Conservation (phyloP, 768 basidiomycete genomes). For the Suillus hirtellus region DNA sequence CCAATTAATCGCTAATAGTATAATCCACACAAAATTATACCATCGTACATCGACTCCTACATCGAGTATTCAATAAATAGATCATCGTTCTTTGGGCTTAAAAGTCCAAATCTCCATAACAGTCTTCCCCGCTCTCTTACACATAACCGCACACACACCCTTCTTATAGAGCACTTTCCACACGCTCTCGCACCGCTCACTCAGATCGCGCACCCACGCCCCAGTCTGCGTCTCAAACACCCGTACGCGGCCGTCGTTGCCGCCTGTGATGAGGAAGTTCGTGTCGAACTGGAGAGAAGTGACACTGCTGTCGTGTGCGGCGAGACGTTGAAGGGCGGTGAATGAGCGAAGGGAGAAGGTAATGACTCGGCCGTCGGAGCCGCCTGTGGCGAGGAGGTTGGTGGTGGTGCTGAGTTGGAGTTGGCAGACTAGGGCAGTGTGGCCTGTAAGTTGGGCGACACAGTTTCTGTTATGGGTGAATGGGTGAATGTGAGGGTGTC, state of each 20-base stretch:
- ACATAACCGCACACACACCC: slow-evolving; percentile 78
- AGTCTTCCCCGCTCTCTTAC: slow-evolving; percentile 77
- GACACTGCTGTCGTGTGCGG: slow-evolving; percentile 87
- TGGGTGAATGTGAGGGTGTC: neutral
- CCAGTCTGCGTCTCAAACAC: slow-evolving; percentile 72
- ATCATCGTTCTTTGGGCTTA: slow-evolving; percentile 41
- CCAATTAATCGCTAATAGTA: neutral
- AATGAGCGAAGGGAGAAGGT: slow-evolving; percentile 57
- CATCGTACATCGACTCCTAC: neutral
- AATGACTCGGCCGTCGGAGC: slow-evolving; percentile 85
- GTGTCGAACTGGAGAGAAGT: slow-evolving; percentile 87
- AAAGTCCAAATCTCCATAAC: slow-evolving; percentile 88
- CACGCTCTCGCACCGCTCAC: slow-evolving; percentile 74
- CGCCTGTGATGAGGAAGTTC: slow-evolving; percentile 78
- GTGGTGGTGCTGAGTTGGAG: slow-evolving; percentile 68
- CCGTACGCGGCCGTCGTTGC: slow-evolving; percentile 82
- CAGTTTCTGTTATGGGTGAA: slow-evolving; percentile 54
- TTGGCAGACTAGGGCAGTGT: slow-evolving; percentile 91
- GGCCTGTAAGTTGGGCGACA: slow-evolving; percentile 82
- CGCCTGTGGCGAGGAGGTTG: slow-evolving; percentile 72
- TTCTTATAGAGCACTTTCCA: slow-evolving; percentile 83
- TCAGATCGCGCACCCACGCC: slow-evolving; percentile 70
- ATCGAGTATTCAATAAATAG: neutral
- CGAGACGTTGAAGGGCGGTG: slow-evolving; percentile 59
- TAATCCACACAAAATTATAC: neutral